Evolutionary conservation across 139 green algal species (phyloP).

Genomic region (Ulvella scutata): DNA sequence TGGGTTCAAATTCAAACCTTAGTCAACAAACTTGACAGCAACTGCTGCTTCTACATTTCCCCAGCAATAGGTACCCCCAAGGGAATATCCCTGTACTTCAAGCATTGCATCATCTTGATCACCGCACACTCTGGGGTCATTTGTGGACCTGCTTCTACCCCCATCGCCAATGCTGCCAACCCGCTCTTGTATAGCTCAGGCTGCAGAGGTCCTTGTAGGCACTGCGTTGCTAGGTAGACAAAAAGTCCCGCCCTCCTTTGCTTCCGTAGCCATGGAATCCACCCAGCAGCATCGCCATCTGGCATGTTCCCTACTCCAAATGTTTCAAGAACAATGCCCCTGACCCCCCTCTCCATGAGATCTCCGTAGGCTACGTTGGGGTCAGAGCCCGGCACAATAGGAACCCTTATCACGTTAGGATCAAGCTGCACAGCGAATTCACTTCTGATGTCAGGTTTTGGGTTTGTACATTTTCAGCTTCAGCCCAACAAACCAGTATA

Average conservation of each 20-base stretch:
- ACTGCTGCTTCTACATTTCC: slow-evolving; percentile 43
- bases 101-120: slow-evolving; percentile 84
- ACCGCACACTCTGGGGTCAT: slow-evolving; percentile 67
- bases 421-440: slow-evolving; percentile 40
- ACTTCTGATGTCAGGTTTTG: too few species aligned
- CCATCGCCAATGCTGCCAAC: slow-evolving; percentile 5
- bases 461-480: neutral
- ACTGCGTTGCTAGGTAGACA: slow-evolving; percentile 56
- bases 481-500: neutral
- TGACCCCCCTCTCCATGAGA: slow-evolving; percentile 38
- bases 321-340: slow-evolving; percentile 68
- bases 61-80: slow-evolving; percentile 63
- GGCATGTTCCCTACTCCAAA: slow-evolving; percentile 90
- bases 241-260: slow-evolving; percentile 35
- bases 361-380: slow-evolving; percentile 60
- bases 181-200: slow-evolving; percentile 52
- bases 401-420: slow-evolving; percentile 58
- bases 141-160: slow-evolving; percentile 17
- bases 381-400: slow-evolving; percentile 68
- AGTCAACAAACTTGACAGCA: too few species aligned
- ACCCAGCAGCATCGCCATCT: slow-evolving; percentile 34
- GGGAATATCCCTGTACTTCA: slow-evolving; percentile 58
- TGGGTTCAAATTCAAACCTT: too few species aligned
- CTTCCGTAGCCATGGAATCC: slow-evolving; percentile 65
- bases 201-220: slow-evolving; percentile 36